These are phyloP conservation scores for Bidens hawaiensis DNA, from an alignment of 140 eudicot genomes.

Conservation along the genomic window DNA sequence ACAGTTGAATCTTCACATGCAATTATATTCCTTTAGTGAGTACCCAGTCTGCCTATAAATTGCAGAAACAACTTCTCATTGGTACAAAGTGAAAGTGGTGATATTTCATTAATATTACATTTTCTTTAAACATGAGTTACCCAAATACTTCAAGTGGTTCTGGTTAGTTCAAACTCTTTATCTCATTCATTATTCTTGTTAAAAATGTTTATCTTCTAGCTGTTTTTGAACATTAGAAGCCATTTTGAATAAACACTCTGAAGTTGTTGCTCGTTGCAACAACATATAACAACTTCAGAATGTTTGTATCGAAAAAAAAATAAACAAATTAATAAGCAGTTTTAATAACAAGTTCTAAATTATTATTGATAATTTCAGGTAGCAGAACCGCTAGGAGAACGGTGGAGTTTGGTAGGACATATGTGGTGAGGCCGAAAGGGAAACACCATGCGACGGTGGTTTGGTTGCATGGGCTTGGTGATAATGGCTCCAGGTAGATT, in stretches of 20 bases:
- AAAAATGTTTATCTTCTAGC: not conserved
- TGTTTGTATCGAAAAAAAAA: not conserved
- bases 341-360: not conserved
- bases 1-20: slow-evolving; percentile 63
- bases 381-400: slow-evolving; percentile 63
- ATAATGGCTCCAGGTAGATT: slow-evolving; percentile 89
- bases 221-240: not conserved
- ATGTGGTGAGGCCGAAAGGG: slow-evolving; percentile 96
- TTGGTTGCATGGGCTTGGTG: slow-evolving; percentile 99
- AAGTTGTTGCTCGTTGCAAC: not conserved
- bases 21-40: slow-evolving; percentile 27
- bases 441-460: slow-evolving; percentile 93
- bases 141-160: slow-evolving; percentile 72
- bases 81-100: slow-evolving; percentile 16
- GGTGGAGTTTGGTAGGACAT: slow-evolving; percentile 90
- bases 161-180: slow-evolving; percentile 50
- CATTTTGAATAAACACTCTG: not conserved
- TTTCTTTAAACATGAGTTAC: slow-evolving; percentile 55
- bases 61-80: slow-evolving; percentile 27
- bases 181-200: not conserved
- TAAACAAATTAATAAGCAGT: not conserved
- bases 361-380: slow-evolving; percentile 41
- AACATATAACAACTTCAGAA: not conserved
- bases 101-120: slow-evolving; percentile 17
- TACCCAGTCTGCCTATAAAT: slow-evolving; percentile 54